Evolutionary conservation across 768 basidiomycete species (phyloP), one percentile per base, ranked within the genome.

Genomic region (Lactifluus pinguis): DNA sequence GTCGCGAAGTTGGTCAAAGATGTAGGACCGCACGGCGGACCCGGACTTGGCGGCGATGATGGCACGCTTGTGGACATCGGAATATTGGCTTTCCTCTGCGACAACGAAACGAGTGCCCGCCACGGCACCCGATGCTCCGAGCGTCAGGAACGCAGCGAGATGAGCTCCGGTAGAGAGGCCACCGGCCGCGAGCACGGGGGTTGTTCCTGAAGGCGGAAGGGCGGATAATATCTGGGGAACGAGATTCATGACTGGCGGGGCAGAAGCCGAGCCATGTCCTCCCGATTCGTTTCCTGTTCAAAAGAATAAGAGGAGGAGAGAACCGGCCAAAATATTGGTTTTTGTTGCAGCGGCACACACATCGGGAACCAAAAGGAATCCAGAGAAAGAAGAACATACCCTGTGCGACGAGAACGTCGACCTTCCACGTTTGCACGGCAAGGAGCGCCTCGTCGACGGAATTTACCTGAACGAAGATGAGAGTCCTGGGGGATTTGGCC

Each of bases 321-420:
- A 10, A 4, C 10, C 7, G 3, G 4, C 10, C 6, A 7, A 10
- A 36, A 36, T 36, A 36, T 7, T 36, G 34, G 34, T 36, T 36
- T 36, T 36, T 7, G 1, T 36, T 6, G 10, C 7, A 36, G 2
- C 42, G 25, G 25, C 25, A 25, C 25, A 15, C 13, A n/a, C 9
- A 41, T 52, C 17, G 21, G 36, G 61, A 36, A 34, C 51, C 25
- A 25, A 25, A n/a, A 47, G 59, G 45, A 39, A 13, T 2, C 2
- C 7, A 19, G 29, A 7, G 36, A 19, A 25, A 6, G 19, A 19
- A 38, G 38, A 59, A 57, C 67, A 39, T 65, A 87, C 91, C 89
- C 82, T 93, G 91, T 2, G 82, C 86, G 17, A 93, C 83, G 57
- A 93, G 71, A 41, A 84, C 80, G 69, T 93, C 91, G 8, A 76